Base-by-base conservation (phyloP, 192 early-diverging fungal genomes). In the Backusella mclennaniae region DNA sequence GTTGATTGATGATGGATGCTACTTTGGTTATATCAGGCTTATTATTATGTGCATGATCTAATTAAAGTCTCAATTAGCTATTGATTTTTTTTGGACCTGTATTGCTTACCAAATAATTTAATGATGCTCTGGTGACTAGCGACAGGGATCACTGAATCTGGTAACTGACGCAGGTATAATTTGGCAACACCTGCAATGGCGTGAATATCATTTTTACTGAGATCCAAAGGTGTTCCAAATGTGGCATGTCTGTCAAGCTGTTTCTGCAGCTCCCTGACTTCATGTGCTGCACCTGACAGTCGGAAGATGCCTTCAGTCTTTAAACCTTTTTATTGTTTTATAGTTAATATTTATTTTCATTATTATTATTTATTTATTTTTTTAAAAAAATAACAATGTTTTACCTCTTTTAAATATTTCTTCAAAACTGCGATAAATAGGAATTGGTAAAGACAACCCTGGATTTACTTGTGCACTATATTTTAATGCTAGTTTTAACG, bases 321-420 rank as follows among this genome's bases (percentile, higher is more conserved):
- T 15, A 82, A 49, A 23, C 80, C 78, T 79, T 23, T 59, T 26
- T 11, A 63, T 63, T 29, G 23, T 63, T 63, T 63, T 26, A 63
- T 29, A 11, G n/a, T 56, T 63, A 14, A 8, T 14, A 26, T 23
- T 63, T 33, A 33, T 33, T 33, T 21, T 12, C n/a, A 53, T 17
- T 31, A 3, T 9, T 23, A 71, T 35, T 8, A 15, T 17, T 6
- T 44, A 73, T 11, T 6, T 3, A 33, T 33, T 33, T 31, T 33
- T 3, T 3, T 3, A 29, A 49, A 53, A 19, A 11, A 29, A 35
- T 12, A 7, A 0, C 1, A 66, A 19, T 21, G 6, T 15, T 23
- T 12, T 71, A 75, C 78, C 80, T 75, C 80, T 49, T 66, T 76
- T 59, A 66, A 75, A 44, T 39, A 82, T 77, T 41, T 82, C 80